Conservation (phyloP, 2,329 filamentous ascomycete species). For the Penicillium palitans region DNA sequence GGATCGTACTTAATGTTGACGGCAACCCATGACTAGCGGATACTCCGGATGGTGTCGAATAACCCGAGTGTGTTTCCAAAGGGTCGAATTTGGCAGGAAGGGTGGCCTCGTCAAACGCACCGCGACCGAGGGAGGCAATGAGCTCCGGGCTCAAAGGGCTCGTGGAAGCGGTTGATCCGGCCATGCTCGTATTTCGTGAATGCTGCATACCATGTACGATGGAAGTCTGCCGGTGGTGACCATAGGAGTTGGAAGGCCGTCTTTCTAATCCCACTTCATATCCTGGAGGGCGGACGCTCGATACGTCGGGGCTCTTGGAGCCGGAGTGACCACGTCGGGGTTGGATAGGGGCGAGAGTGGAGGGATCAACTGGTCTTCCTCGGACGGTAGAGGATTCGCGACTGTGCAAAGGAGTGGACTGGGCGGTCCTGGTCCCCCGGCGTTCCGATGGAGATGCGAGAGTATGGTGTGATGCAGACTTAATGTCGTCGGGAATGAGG, state of each 20-base stretch:
- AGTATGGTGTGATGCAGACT: conserved; percentile 39
- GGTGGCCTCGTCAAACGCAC: conserved; percentile 50
- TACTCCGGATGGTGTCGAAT: conserved; percentile 45
- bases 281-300: conserved; percentile 35
- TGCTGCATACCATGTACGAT: conserved; percentile 96
- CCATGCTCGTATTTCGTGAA: conserved; percentile 77
- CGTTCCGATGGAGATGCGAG: conserved; percentile 41
- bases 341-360: conserved; percentile 38
- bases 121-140: conserved; percentile 67
- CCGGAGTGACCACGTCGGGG: conserved; percentile 43
- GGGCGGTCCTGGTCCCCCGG: conserved; percentile 39
- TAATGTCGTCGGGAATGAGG: conserved; percentile 44
- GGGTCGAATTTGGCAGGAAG: conserved; percentile 35
- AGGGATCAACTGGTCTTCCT: conserved; percentile 42
- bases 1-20: conserved; percentile 38
- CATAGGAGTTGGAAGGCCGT: conserved; percentile 60
- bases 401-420: conserved; percentile 42
- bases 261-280: conserved; percentile 44
- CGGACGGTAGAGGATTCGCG: conserved; percentile 47
- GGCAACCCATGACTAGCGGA: conserved; percentile 28
- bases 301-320: conserved; percentile 45
- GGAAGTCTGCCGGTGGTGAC: conserved; percentile 92
- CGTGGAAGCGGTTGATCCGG: conserved; percentile 64
- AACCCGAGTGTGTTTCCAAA: conserved; percentile 31
- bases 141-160: conserved; percentile 87